phyloP scores from a whole-genome alignment of 148 eudicot genomes.

The Dysphania ambrosioides region DNA sequence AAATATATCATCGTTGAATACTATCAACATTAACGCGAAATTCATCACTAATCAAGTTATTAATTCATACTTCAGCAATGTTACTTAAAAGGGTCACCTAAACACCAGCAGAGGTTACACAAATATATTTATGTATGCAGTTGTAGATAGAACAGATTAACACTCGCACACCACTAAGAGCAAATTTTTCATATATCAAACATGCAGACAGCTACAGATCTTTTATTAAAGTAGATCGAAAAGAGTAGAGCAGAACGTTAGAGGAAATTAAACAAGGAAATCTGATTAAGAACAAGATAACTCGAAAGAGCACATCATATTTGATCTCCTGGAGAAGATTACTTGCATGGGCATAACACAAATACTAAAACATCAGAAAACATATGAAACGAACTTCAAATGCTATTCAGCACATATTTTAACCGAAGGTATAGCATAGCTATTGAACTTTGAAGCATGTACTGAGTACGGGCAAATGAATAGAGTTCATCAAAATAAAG shows the following conservation, averaged over 20 bases:
- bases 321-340: too few relatives aligned
- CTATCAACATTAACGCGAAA: neutral
- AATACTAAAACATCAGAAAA: neutral
- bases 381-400: neutral
- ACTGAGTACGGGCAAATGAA: neutral
- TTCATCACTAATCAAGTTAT: neutral
- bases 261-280: too few relatives aligned
- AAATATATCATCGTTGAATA: too few relatives aligned
- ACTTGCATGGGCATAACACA: neutral
- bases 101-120: neutral
- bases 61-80: too few relatives aligned
- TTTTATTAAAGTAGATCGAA: too few relatives aligned
- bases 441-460: neutral
- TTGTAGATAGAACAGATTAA: too few relatives aligned
- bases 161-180: neutral
- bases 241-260: too few relatives aligned
- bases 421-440: neutral
- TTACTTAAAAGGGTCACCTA: too few relatives aligned
- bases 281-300: too few relatives aligned
- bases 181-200: neutral
- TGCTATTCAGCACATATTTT: neutral
- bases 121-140: neutral
- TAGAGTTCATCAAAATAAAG: too few relatives aligned
- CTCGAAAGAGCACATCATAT: too few relatives aligned
- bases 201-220: too few relatives aligned